Conservation (phyloP, 176 grass and related monocot genomes). For the maize (Zea mays) region Zm-B73-REFERENCE-NAM-5.0 NC_050104.1:82462501-82463000, state of each 20-base stretch:
- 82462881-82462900: constrained; percentile 38
- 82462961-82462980: background rate
- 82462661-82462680: background rate
- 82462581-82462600: no score
- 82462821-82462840: constrained; percentile 66
- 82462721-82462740: constrained; percentile 30
- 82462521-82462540: no score
- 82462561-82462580: no score
- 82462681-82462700: background rate
- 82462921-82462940: constrained; percentile 27
- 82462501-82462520: no score
- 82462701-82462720: background rate
- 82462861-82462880: constrained; percentile 62
- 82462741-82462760: constrained; percentile 24
- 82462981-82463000: background rate
- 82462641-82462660: background rate
- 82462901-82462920: constrained; percentile 6
- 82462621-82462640: background rate
- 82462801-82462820: constrained; percentile 44
- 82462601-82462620: no score
- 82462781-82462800: constrained; percentile 39
- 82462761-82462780: constrained; percentile 30
- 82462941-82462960: background rate
- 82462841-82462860: constrained; percentile 33
- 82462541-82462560: no score